Conservation (phyloP, 2,329 filamentous ascomycete species). For the Atkinsonella hypoxylon region DNA sequence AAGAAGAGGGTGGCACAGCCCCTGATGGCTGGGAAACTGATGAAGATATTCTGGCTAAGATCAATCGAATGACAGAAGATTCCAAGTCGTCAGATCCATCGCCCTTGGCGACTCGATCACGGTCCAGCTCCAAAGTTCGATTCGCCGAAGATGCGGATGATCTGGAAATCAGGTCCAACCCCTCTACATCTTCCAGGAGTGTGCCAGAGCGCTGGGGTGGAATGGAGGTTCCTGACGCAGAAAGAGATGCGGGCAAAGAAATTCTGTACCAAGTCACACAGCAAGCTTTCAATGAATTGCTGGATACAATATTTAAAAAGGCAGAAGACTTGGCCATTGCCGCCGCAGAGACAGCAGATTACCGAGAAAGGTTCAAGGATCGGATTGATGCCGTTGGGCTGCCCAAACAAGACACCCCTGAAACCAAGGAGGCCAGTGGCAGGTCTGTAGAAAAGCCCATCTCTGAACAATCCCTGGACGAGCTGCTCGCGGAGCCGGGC, state of each 20-base stretch:
- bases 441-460: not conserved
- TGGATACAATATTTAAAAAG: constrained; percentile 73
- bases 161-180: constrained; percentile 58
- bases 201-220: constrained; percentile 66
- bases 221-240: constrained; percentile 67
- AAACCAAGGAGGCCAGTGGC: not conserved
- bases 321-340: constrained; percentile 67
- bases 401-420: constrained; percentile 12
- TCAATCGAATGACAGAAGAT: constrained; percentile 21
- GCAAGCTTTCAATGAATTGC: constrained; percentile 80
- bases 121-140: constrained; percentile 68
- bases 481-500: constrained; percentile 31
- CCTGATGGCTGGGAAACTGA: constrained; percentile 52
- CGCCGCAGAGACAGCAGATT: constrained; percentile 48
- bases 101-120: constrained; percentile 27
- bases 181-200: constrained; percentile 59
- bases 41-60: constrained; percentile 39
- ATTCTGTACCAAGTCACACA: constrained; percentile 86
- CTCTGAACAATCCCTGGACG: constrained; percentile 18
- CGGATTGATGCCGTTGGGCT: constrained; percentile 31
- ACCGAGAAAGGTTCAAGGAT: constrained; percentile 44
- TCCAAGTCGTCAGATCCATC: constrained; percentile 28
- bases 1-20: constrained; percentile 63
- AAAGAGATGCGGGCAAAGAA: constrained; percentile 74
- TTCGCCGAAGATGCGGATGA: constrained; percentile 63